phyloP scores from a whole-genome alignment of 768 basidiomycete species.

The Mycena galericulata region DNA sequence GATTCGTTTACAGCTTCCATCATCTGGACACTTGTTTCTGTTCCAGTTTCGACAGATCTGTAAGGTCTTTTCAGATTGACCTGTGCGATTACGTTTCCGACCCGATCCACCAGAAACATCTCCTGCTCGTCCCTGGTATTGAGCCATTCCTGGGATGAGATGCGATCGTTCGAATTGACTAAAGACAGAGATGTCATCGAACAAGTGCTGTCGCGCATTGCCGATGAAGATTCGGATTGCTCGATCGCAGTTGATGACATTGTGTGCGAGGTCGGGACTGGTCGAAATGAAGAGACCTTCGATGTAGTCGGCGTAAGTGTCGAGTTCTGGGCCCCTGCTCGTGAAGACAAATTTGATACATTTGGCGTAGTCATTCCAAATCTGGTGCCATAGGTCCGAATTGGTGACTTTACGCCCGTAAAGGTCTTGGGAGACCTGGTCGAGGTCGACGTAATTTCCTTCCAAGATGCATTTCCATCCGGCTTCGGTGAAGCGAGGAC shows the following conservation, averaged over 20 bases:
- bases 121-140: background rate
- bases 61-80: too few relatives aligned
- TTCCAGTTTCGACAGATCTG: conserved; percentile 5
- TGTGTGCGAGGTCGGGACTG: background rate
- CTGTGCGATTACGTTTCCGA: background rate
- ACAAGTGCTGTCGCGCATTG: background rate
- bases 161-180: background rate
- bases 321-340: background rate
- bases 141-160: background rate
- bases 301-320: background rate
- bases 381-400: background rate
- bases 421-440: background rate
- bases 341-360: background rate
- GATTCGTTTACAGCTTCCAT: background rate
- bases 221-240: conserved; percentile 1
- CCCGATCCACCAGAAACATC: background rate
- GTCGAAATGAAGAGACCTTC: background rate
- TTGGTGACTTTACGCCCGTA: background rate
- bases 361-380: background rate
- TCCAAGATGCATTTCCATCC: background rate
- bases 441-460: conserved; percentile 7
- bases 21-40: background rate
- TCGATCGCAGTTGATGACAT: conserved; percentile 3
- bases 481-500: background rate
- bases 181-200: background rate